Conservation (phyloP, 225 moss, liverwort and hornwort genomes). For the Physcomitrium patens region DNA sequence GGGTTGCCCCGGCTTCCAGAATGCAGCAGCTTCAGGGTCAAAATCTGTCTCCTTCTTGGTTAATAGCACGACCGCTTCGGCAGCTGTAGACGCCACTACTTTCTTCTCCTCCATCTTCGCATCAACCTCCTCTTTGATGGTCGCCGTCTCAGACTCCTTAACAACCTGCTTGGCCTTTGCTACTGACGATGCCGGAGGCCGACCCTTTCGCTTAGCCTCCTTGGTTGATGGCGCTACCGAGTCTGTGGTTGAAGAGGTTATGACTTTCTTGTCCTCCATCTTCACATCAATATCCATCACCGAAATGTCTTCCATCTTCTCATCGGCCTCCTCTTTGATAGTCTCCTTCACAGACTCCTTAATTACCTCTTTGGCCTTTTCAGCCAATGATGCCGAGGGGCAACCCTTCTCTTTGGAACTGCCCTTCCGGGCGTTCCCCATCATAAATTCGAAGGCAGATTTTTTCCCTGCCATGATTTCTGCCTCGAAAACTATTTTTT, state of each 20-base stretch:
- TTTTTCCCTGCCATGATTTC: conserved; percentile 52
- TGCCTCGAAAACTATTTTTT: conserved; percentile 20
- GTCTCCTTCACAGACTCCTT: conserved; percentile 39
- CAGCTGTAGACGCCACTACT: conserved; percentile 35
- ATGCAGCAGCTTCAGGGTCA: conserved; percentile 73
- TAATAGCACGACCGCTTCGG: conserved; percentile 39
- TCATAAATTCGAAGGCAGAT: conserved; percentile 64
- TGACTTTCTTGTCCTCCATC: conserved; percentile 35
- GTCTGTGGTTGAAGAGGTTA: conserved; percentile 39
- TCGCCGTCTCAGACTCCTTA: conserved; percentile 38
- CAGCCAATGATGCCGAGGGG: conserved; percentile 51
- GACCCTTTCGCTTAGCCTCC: conserved; percentile 51
- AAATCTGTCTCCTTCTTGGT: conserved; percentile 82
- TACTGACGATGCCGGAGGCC: conserved; percentile 55
- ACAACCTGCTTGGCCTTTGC: conserved; percentile 53
- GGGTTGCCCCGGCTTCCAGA: conserved; percentile 85
- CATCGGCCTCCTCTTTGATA: conserved; percentile 37
- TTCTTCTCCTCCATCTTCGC: conserved; percentile 34
- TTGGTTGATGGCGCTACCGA: conserved; percentile 16
- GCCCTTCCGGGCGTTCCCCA: conserved; percentile 68
- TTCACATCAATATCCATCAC: conserved; percentile 14
- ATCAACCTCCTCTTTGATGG: conserved; percentile 36
- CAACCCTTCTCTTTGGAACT: conserved; percentile 61
- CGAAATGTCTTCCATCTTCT: conserved; percentile 26
- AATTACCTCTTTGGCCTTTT: conserved; percentile 49